A percentile compares a stretch with the other conserved stretches of the same genome.
phyloP scores from a whole-genome alignment of 495 filamentous ascomycete genomes.

The Penicillium desertorum region DNA sequence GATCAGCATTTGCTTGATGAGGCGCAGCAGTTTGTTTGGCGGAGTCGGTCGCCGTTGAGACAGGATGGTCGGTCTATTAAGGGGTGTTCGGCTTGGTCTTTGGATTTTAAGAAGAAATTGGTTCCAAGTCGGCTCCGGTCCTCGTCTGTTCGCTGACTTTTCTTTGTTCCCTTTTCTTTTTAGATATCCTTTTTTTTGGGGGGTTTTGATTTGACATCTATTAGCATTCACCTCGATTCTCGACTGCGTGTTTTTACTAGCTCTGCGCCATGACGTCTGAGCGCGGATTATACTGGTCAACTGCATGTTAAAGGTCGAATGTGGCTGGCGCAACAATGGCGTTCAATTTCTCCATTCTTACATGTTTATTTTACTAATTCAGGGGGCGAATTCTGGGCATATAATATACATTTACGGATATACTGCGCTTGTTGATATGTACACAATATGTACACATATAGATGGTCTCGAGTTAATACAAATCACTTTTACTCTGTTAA shows the following conservation, averaged over 20 bases:
- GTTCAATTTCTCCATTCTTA: not conserved
- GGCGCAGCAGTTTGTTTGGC: conserved; percentile 24
- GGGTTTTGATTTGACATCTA: not conserved
- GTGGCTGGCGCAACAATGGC: conserved; percentile 6
- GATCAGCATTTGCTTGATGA: conserved; percentile 32
- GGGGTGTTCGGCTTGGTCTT: conserved; percentile 7
- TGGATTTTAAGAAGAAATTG: conserved; percentile 2
- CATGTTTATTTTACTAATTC: not conserved
- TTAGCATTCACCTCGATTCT: not conserved
- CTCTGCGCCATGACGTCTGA: conserved; percentile 4
- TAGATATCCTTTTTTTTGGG: not conserved
- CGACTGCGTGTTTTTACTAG: too few species aligned
- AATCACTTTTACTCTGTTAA: too few species aligned
- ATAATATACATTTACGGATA: too few species aligned
- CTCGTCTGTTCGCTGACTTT: conserved; percentile 5
- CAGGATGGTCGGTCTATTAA: not conserved
- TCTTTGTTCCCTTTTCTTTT: not conserved
- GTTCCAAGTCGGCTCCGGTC: not conserved
- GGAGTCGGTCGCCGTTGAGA: conserved; percentile 19
- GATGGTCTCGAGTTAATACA: too few species aligned
- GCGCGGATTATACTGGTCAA: not conserved
- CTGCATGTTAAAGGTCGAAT: not conserved
- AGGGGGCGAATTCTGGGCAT: not conserved
- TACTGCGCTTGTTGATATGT: too few species aligned
- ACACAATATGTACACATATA: too few species aligned